phyloP scores from a whole-genome alignment of 768 basidiomycete genomes.

The Gymnopilus junonius region DNA sequence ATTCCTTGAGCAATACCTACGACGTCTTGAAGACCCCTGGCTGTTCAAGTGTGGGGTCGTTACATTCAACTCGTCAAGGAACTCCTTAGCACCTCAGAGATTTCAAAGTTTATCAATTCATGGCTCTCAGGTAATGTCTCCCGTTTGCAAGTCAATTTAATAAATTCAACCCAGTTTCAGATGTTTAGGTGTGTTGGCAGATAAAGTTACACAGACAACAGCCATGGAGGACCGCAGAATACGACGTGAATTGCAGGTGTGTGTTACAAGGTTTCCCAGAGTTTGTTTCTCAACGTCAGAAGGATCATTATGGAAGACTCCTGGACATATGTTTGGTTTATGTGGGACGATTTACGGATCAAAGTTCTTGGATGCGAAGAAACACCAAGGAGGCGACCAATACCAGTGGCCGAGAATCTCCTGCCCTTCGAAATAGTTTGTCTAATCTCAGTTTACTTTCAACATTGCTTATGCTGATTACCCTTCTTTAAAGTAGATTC shows the following conservation, averaged over 20 bases:
- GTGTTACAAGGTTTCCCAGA: neutral
- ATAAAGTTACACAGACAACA: constrained; percentile 86
- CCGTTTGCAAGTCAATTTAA: neutral
- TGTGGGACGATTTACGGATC: constrained; percentile 74
- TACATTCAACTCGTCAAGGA: constrained; percentile 83
- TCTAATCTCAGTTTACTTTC: neutral
- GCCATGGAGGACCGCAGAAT: constrained; percentile 89
- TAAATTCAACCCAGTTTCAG: constrained; percentile 37
- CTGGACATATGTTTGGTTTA: constrained; percentile 79
- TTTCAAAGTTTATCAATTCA: constrained; percentile 73
- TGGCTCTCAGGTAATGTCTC: constrained; percentile 64
- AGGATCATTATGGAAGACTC: constrained; percentile 87
- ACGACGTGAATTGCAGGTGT: constrained; percentile 86
- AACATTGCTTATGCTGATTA: neutral
- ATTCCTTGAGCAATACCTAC: constrained; percentile 88
- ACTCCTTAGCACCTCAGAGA: constrained; percentile 63
- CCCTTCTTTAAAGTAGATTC: constrained; percentile 31
- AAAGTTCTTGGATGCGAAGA: constrained; percentile 80
- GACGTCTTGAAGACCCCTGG: constrained; percentile 85
- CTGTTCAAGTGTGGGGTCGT: constrained; percentile 89
- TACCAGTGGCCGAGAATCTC: constrained; percentile 76
- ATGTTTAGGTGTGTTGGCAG: constrained; percentile 77
- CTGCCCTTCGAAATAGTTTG: constrained; percentile 59
- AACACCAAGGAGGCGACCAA: constrained; percentile 61
- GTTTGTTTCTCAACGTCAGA: neutral